Evolutionary conservation across 352 stramenopile species (phyloP), one percentile per base, ranked within the genome.

Genomic region (Phytophthora parvispora): DNA sequence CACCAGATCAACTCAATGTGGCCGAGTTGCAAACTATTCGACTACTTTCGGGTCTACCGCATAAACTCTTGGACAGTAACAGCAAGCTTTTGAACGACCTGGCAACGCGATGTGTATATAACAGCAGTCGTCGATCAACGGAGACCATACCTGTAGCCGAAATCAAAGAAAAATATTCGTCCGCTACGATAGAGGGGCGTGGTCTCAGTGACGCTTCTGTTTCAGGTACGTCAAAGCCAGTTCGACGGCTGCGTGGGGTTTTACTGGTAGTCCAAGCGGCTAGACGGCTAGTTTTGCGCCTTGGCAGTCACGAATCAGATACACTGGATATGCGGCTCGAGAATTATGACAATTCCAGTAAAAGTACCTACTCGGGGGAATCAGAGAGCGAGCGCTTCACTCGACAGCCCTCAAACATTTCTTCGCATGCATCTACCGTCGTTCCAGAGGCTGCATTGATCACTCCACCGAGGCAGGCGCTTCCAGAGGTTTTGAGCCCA

Each of bases 1-100:
- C 43, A 3, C 69, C 69, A 15, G 64, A 59, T 0, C 64, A 63
- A 54, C 58, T 77, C 0, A 52, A 73, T 38, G 3, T 29, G 4
- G 32, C 31, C 6, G 58, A 60, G 15, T 20, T 73, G 16, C 40
- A 49, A 13, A 20, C 36, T 4, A 74, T 71, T 48, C 64, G 64
- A 1, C 20, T 74, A 20, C 50, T 74, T 0, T 77, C 64, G 6
- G 64, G 69, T 2, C 48, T 66, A 20, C 52, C 68, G 6, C 64
- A 74, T 25, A 49, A 50, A 13, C 48, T 77, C 1, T 67, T 54
- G 0, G 32, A 31, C 31, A 13, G 9, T 0, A 77, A 70, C 40
- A n/a, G 24, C 3, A 24, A 8, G 22, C n/a, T 77, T 3, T 20
- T 74, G 10, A 22, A 18, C 13, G 42, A 55, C 6, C 28, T 74